Conservation (phyloP, 2,329 filamentous ascomycete species). For the Apiospora marii region DNA sequence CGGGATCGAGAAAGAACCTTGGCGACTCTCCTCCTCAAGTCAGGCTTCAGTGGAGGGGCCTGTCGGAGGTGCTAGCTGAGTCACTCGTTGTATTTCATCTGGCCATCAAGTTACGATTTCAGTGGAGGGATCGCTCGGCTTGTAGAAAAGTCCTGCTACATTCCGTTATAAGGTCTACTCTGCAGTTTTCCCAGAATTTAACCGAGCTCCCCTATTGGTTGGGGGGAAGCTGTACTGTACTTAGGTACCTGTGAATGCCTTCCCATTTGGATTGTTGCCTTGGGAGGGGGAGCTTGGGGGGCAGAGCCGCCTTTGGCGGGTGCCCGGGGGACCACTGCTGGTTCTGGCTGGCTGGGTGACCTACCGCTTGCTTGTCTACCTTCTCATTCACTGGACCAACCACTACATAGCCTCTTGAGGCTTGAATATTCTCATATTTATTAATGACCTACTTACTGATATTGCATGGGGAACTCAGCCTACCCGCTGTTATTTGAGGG, state of each 20-base stretch:
- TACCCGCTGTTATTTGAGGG: neutral
- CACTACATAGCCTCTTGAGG: neutral
- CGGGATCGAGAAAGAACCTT: slow-evolving; percentile 19
- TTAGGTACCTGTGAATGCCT: neutral
- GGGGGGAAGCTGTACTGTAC: neutral
- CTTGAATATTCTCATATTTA: neutral
- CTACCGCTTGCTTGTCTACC: neutral
- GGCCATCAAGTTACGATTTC: slow-evolving; percentile 9
- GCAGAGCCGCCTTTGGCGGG: neutral
- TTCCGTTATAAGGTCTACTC: neutral
- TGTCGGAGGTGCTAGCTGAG: slow-evolving; percentile 16
- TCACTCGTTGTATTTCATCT: slow-evolving; percentile 18
- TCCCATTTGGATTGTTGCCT: neutral
- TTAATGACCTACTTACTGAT: neutral
- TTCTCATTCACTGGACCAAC: neutral
- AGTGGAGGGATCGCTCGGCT: slow-evolving; percentile 14
- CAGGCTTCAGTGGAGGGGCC: slow-evolving; percentile 9
- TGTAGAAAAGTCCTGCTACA: neutral
- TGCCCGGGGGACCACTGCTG: neutral
- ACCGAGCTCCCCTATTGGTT: neutral
- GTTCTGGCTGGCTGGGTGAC: neutral
- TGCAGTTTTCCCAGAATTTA: neutral
- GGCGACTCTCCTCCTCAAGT: slow-evolving; percentile 9
- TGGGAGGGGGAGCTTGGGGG: neutral
- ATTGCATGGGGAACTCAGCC: no score